Evolutionary conservation across 225 moss, liverwort and hornwort species (phyloP), one percentile per base, ranked within the genome.

Genomic region (Ulota crispa): DNA sequence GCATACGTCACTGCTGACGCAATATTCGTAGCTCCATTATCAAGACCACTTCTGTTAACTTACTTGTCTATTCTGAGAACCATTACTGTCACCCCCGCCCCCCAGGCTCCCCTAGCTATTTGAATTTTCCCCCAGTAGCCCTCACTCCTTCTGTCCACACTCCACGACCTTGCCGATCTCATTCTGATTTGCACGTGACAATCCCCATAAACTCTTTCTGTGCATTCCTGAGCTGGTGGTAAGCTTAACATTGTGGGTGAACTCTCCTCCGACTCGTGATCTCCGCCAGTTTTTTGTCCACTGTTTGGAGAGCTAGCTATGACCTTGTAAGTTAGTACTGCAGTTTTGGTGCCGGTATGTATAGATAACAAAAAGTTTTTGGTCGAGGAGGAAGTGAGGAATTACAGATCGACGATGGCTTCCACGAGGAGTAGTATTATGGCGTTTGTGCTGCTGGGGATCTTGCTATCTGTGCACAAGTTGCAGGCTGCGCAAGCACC

Each of bases 401-500:
- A 50, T 8, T 32, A 64, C 5, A 13, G 36, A 65, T 64, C 23
- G 64, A 39, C 18, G 0, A 82, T 83, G 86, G 70, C 74, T 26
- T 11, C 19, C 14, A 23, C 27, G 70, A 73, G 54, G 34, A 30
- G 0, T 55, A 0, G 0, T 55, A 0, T 3, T 1, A 34, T 37
- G 80, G 28, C 6, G 2, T 55, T 72, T 32, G 12, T 64, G 52
- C 32, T 87, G 16, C 68, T 76, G 71, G 53, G 21, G 64, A 4
- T 37, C 27, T 43, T 16, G 5, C 80, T 57, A 15, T 42, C 31
- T 0, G 43, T 83, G 34, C 78, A 52, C 15, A 63, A 68, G 52
- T 39, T 82, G 26, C 47, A 80, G 26, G 76, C 8, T 21, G 87
- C 85, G 2, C 89, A 87, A 81, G 57, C 77, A 2, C 89, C 85